Evolutionary conservation across 257 asterid genomes (phyloP), one percentile per base, ranked within the genome.

Genomic region (Solanum bukasovii): DNA sequence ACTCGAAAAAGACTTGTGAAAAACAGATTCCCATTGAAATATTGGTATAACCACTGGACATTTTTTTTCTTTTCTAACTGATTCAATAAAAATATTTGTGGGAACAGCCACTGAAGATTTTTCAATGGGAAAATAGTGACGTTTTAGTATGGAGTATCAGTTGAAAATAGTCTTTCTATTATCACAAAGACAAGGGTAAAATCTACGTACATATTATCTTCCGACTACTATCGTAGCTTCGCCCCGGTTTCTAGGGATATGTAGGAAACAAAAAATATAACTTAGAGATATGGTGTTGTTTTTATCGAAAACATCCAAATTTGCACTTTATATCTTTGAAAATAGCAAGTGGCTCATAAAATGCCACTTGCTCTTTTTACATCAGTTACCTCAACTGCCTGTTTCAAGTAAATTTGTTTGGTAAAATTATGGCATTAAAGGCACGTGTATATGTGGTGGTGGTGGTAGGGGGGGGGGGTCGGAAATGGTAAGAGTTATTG

Each of bases 241-340:
- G 33, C 16, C 72, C 33, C 1, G 33, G 82, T 49, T 85, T 88
- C 85, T 35, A 34, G 13, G 37, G 18, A 59, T 86, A 34, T 18
- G 13, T 16, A 34, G 81, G 6, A 34, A 16, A 1, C 74, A 72
- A 72, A 16, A 16, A 18, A 72, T 33, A 72, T 72, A 34, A 33
- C 14, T 38, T 23, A 77, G 4, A 89, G 91, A 89, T 85, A 35
- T 78, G 71, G 0, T 88, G 4, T 73, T 88, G 90, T 89, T 65
- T 5, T 46, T 49, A 89, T 89, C 74, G 86, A 88, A 86, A 52
- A 46, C 31, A 35, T 87, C 84, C 82, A 23, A 83, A 5, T 10
- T 71, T 71, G 71, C 42, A 84, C 88, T 88, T 91, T 89, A 90
- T 37, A 68, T 34, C 40, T 49, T 81, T 83, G 70, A 75, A 49